A percentile compares a stretch with the other conserved stretches of the same genome.
Evolutionary conservation across 2,329 filamentous ascomycete genomes (phyloP).

Genomic region (Fusarium sp.): DNA sequence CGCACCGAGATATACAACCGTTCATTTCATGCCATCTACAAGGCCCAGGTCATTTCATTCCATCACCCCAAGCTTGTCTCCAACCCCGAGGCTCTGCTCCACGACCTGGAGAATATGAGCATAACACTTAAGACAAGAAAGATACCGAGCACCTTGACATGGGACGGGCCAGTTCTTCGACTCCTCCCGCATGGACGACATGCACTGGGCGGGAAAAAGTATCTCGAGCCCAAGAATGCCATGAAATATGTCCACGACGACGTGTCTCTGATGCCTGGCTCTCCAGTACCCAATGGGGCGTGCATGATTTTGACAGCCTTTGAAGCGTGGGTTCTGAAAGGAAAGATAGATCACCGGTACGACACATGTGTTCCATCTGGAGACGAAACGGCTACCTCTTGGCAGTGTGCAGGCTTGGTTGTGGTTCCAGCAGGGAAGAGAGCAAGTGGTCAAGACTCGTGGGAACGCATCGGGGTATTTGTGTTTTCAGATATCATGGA

Average conservation of each 20-base stretch:
- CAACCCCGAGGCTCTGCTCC: background rate
- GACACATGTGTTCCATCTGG: background rate
- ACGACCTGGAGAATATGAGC: conserved; percentile 3
- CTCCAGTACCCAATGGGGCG: background rate
- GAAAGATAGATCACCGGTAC: background rate
- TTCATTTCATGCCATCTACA: background rate
- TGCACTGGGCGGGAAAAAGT: background rate
- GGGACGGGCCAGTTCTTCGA: conserved; percentile 11
- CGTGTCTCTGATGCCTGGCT: background rate
- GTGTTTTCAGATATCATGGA: background rate
- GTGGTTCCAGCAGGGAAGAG: background rate
- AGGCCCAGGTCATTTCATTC: background rate
- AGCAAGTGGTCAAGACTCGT: background rate
- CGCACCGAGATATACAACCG: background rate
- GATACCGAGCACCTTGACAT: conserved; percentile 8
- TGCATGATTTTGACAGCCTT: conserved; percentile 15
- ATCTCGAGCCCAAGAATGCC: background rate
- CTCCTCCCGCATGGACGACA: conserved; percentile 5
- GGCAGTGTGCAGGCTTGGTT: background rate
- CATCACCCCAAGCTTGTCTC: background rate
- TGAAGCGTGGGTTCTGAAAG: background rate
- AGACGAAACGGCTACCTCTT: background rate
- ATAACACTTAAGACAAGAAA: conserved; percentile 8
- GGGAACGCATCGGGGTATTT: background rate
- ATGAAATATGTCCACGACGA: conserved; percentile 18